Base-by-base conservation (phyloP, 768 basidiomycete species). In the Krasilnikovozyma curviuscula region DNA sequence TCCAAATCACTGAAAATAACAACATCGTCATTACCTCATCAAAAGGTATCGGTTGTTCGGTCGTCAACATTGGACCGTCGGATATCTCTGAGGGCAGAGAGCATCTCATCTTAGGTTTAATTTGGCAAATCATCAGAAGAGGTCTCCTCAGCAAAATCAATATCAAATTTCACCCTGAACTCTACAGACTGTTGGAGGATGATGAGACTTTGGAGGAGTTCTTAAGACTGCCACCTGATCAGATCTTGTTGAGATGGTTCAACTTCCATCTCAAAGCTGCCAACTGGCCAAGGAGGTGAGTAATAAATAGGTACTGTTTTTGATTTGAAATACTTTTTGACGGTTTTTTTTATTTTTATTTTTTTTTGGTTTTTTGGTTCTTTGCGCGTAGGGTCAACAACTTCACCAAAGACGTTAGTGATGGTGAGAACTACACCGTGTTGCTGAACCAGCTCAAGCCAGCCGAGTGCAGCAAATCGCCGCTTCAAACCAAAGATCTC, bases 1-100 rank as follows among this genome's bases (percentile, higher is more conserved):
- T 98, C 75, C 88, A 98, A 60, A 95, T 95, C 59, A 97, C 93
- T 0, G 93, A 98, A 65, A 97, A 97, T 70, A 97, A 98, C 72
- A 98, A 97, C 66, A 93, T 98, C 61, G 91, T 97, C 61, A 93
- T 98, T 66, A 81, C 84, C 12, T 97, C 93, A 23, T 78, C 91
- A 31, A 95, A 95, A 68, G 89, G 82, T 63, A 97, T 98, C 55
- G 91, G 93, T 31, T 93, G 93, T 61, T 91, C 85, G 2, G 88
- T 95, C 46, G 91, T 98, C 66, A 98, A 98, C 67, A 95, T 98
- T 55, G 93, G 93, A 23, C 81, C 91, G 0, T 72, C 76, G 3
- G 93, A 98, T 67, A 69, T 98, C 43, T 73, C 85, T 25, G 89
- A 91, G 54, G 88, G 91, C 14, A 70, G 83, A 50, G 91, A 98